phyloP scores from a whole-genome alignment of 257 asterid species.

The Eustoma russellianum region DNA sequence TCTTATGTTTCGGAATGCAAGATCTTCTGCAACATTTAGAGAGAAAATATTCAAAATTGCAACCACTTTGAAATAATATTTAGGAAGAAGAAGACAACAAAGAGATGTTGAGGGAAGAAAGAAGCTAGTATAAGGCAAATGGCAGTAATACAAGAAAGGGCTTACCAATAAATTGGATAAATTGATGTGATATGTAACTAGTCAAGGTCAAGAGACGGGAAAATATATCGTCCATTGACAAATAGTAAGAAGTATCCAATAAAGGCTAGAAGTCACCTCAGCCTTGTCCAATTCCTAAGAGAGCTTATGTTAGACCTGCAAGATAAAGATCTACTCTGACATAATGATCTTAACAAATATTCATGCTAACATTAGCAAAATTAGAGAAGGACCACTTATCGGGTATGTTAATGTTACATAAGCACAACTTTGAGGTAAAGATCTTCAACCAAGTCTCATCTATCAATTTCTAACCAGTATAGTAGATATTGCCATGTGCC shows the following conservation, averaged over 20 bases:
- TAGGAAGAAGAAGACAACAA: neutral
- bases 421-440: too few relatives aligned
- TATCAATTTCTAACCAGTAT: too few relatives aligned
- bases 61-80: neutral
- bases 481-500: too few relatives aligned
- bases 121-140: too few relatives aligned
- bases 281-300: slow-evolving; percentile 17
- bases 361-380: too few relatives aligned
- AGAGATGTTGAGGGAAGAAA: too few relatives aligned
- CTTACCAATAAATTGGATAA: slow-evolving; percentile 62
- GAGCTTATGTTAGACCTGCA: slow-evolving; percentile 2
- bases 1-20: slow-evolving; percentile 41
- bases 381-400: too few relatives aligned
- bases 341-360: too few relatives aligned
- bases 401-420: too few relatives aligned
- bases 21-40: slow-evolving; percentile 46
- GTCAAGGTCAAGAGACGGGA: slow-evolving; percentile 58
- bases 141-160: neutral
- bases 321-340: neutral
- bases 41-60: slow-evolving; percentile 2
- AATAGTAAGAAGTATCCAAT: slow-evolving; percentile 21
- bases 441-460: too few relatives aligned
- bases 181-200: slow-evolving; percentile 34
- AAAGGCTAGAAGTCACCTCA: slow-evolving; percentile 20
- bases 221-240: slow-evolving; percentile 59